Conservation (phyloP, 371 early-diverging fungal species). For the Rhizopus sp. region DNA sequence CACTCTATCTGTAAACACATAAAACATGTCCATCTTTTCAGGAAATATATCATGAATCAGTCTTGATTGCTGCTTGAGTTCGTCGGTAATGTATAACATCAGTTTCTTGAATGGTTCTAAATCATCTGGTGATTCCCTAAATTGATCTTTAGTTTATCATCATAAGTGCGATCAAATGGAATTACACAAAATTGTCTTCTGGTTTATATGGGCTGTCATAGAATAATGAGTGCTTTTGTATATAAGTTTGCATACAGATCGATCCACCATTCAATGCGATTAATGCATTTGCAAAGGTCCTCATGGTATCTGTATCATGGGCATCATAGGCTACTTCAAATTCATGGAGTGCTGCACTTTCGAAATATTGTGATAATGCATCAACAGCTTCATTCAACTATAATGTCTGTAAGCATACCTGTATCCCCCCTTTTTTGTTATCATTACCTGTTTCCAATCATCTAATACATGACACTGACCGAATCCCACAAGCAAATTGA, state of each 20-base stretch:
- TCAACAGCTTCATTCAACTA: conserved; percentile 55
- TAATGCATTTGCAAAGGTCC: conserved; percentile 65
- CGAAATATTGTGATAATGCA: conserved; percentile 79
- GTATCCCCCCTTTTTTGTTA: neutral
- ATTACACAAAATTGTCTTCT: conserved; percentile 60
- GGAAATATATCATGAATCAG: conserved; percentile 74
- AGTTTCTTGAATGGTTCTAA: conserved; percentile 43
- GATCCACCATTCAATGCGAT: conserved; percentile 79
- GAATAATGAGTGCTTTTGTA: conserved; percentile 85
- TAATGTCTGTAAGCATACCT: too few relatives aligned
- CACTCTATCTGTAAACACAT: conserved; percentile 62
- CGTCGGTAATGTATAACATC: conserved; percentile 51
- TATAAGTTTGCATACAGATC: conserved; percentile 77
- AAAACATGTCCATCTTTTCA: conserved; percentile 61
- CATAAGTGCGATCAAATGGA: neutral
- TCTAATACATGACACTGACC: conserved; percentile 55
- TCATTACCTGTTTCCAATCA: conserved; percentile 54
- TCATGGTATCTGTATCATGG: conserved; percentile 69
- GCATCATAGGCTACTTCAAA: conserved; percentile 83
- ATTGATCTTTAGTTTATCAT: neutral
- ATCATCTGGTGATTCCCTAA: conserved; percentile 31
- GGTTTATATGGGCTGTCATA: conserved; percentile 75
- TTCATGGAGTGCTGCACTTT: conserved; percentile 72
- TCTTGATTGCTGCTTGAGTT: conserved; percentile 62
- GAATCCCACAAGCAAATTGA: conserved; percentile 62